A percentile compares a stretch with the other conserved stretches of the same genome.
phyloP scores from a whole-genome alignment of 176 grass and related monocot genomes.

The Canna indica region DNA sequence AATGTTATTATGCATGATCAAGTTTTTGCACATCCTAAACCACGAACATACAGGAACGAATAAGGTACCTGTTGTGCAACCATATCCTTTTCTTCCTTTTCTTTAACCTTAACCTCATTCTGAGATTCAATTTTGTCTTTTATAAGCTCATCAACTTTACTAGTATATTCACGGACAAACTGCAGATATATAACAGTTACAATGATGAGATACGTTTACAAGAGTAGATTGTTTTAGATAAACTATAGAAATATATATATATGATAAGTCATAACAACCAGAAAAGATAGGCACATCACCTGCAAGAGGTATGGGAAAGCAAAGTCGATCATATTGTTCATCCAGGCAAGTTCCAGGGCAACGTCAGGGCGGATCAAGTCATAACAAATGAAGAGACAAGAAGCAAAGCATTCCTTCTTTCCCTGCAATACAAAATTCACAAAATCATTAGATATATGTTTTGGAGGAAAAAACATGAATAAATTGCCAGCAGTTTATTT shows the following conservation, averaged over 20 bases:
- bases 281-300: constrained; percentile 33
- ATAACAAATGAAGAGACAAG: constrained; percentile 96
- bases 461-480: background rate
- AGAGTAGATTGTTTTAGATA: background rate
- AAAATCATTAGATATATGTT: background rate
- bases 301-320: constrained; percentile 94
- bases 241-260: background rate
- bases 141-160: constrained; percentile 86
- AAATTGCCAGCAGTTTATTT: background rate
- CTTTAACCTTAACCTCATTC: constrained; percentile 72
- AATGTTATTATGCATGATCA: background rate
- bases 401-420: constrained; percentile 99
- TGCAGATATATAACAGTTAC: constrained; percentile 10
- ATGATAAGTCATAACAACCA: no score
- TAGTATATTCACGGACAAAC: constrained; percentile 86
- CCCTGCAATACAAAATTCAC: constrained; percentile 45
- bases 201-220: background rate
- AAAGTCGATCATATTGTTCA: constrained; percentile 95
- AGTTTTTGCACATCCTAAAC: constrained; percentile 10
- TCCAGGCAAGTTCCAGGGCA: constrained; percentile 95
- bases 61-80: constrained; percentile 75
- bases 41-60: background rate
- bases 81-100: constrained; percentile 86
- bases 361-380: constrained; percentile 88
- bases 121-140: constrained; percentile 80